Evolutionary conservation across 805 yeast genomes (phyloP).

Genomic region (Candida hispaniensis): DNA sequence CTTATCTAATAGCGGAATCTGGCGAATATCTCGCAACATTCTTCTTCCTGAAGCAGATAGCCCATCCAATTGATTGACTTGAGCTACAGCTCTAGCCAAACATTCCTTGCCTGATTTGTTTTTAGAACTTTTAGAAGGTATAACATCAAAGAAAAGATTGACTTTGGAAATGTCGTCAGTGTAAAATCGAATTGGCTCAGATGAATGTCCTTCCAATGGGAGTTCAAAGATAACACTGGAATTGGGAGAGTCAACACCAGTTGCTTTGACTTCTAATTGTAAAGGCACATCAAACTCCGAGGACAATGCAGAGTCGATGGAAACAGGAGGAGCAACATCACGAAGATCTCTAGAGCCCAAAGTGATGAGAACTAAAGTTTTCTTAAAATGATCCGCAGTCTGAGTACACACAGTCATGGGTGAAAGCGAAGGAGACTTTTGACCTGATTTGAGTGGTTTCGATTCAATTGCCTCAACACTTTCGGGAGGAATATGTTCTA

Average conservation of each 20-base stretch:
- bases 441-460: conserved; percentile 6
- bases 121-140: conserved; percentile 54
- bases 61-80: conserved; percentile 53
- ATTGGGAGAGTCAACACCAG: conserved; percentile 37
- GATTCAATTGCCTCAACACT: conserved; percentile 2
- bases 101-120: conserved; percentile 31
- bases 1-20: conserved; percentile 67
- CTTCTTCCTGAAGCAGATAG: conserved; percentile 12
- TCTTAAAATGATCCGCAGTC: conserved; percentile 54
- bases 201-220: conserved; percentile 54
- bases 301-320: conserved; percentile 69
- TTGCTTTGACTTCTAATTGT: conserved; percentile 52
- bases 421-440: conserved; percentile 1
- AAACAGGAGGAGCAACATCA: conserved; percentile 51
- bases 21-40: conserved; percentile 21
- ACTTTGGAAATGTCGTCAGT: conserved; percentile 33
- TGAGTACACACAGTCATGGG: conserved; percentile 80
- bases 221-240: conserved; percentile 70
- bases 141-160: conserved; percentile 69
- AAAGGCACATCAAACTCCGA: conserved; percentile 81
- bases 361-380: conserved; percentile 64
- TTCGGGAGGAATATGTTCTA: conserved; percentile 20
- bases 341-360: conserved; percentile 79
- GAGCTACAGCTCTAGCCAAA: conserved; percentile 69
- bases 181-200: conserved; percentile 64